Evolutionary conservation across 371 early-diverging fungal species (phyloP).

Genomic region (Mortierella sp.): DNA sequence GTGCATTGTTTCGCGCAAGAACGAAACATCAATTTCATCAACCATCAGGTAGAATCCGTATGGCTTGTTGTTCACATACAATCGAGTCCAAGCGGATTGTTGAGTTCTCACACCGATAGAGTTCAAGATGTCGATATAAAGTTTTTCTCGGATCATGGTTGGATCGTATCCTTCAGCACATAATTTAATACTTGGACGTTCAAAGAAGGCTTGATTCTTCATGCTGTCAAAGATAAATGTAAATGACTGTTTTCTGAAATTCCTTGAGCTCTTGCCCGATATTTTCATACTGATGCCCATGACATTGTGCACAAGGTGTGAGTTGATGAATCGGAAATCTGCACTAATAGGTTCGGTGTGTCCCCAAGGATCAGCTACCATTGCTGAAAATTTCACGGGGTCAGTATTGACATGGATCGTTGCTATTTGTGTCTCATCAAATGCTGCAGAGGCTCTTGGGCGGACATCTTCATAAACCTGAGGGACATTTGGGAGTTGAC

Average conservation of each 20-base stretch:
- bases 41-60: conserved; percentile 67
- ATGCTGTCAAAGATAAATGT: conserved; percentile 63
- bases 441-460: conserved; percentile 40
- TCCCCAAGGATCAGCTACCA: conserved; percentile 52
- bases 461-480: conserved; percentile 40
- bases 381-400: conserved; percentile 29
- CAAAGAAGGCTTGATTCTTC: conserved; percentile 58
- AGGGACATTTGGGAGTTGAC: conserved; percentile 21
- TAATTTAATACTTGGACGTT: conserved; percentile 63
- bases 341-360: conserved; percentile 45
- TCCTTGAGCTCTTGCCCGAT: conserved; percentile 68
- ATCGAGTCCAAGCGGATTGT: conserved; percentile 60
- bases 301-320: conserved; percentile 59
- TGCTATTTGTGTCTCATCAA: conserved; percentile 56
- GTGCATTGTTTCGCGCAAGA: conserved; percentile 59
- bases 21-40: conserved; percentile 65
- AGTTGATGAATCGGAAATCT: conserved; percentile 61
- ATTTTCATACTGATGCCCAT: conserved; percentile 60
- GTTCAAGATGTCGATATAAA: conserved; percentile 62
- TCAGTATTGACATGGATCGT: conserved; percentile 63
- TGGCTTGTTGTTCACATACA: conserved; percentile 64
- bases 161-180: conserved; percentile 66
- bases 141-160: conserved; percentile 64
- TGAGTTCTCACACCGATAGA: conserved; percentile 67
- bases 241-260: conserved; percentile 67